A percentile compares a stretch with the other conserved stretches of the same genome.
Conservation (phyloP, 768 basidiomycete species). For the Floccularia luteovirens region DNA sequence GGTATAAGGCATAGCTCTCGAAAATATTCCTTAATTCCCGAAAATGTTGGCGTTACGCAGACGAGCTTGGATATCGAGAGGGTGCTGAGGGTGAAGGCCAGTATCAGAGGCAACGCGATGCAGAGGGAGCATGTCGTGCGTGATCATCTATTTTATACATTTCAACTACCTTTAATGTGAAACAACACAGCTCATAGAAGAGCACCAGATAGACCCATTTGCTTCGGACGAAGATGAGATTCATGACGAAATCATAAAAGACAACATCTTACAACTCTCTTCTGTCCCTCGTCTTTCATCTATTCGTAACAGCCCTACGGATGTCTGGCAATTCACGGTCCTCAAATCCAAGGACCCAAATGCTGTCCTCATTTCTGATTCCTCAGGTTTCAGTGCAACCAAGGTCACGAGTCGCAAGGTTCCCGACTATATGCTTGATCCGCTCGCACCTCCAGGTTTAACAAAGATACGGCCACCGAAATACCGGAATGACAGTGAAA, state of each 20-base stretch:
- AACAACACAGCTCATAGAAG: not conserved
- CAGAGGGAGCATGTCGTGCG: too few species aligned
- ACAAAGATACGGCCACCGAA: not conserved
- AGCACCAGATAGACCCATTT: not conserved
- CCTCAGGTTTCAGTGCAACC: too few species aligned
- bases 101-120: too few species aligned
- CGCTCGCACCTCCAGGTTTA: not conserved
- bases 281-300: not conserved
- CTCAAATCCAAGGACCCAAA: not conserved
- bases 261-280: not conserved
- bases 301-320: not conserved
- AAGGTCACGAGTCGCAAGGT: constrained; percentile 1
- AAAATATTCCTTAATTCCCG: not conserved
- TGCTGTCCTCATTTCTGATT: not conserved
- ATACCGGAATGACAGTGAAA: too few species aligned
- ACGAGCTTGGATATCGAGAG: not conserved
- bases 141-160: too few species aligned
- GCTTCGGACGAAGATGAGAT: not conserved
- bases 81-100: not conserved
- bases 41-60: not conserved
- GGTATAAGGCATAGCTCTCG: not conserved
- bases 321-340: not conserved
- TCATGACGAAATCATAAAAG: not conserved
- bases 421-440: constrained; percentile 1
- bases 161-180: not conserved